Conservation (phyloP, 148 eudicot species). For the Camellia lanceoleosa region DNA sequence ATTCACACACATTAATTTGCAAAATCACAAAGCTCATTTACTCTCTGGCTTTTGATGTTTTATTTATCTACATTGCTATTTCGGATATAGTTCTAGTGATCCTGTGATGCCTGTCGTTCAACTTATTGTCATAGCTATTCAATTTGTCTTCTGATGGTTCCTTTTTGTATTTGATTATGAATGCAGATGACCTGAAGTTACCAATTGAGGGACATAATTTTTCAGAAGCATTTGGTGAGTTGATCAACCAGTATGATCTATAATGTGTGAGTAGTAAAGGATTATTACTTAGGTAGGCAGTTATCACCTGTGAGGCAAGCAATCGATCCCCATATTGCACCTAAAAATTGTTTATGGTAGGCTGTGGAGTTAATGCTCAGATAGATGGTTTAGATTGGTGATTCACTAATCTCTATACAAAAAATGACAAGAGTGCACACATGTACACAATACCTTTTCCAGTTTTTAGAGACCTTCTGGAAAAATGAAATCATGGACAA, state of each 20-base stretch:
- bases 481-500: conserved; percentile 1
- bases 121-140: not conserved
- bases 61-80: not conserved
- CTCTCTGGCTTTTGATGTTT: not conserved
- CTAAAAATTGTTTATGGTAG: not conserved
- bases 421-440: not conserved
- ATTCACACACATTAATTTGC: not conserved
- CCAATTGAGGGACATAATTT: conserved; percentile 55
- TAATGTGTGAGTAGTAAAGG: not conserved
- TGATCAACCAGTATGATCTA: not conserved
- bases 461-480: not conserved
- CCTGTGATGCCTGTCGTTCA: not conserved
- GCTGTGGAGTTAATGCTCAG: not conserved
- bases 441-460: not conserved
- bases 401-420: not conserved
- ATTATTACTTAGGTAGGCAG: not conserved
- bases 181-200: conserved; percentile 66
- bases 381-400: not conserved
- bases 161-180: conserved; percentile 7
- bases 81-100: not conserved
- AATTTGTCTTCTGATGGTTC: conserved; percentile 9
- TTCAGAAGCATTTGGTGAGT: conserved; percentile 70
- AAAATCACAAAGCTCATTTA: not conserved
- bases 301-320: not conserved
- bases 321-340: not conserved